Evolutionary conservation across 2,329 filamentous ascomycete genomes (phyloP).

Genomic region (Alternaria sp.): DNA sequence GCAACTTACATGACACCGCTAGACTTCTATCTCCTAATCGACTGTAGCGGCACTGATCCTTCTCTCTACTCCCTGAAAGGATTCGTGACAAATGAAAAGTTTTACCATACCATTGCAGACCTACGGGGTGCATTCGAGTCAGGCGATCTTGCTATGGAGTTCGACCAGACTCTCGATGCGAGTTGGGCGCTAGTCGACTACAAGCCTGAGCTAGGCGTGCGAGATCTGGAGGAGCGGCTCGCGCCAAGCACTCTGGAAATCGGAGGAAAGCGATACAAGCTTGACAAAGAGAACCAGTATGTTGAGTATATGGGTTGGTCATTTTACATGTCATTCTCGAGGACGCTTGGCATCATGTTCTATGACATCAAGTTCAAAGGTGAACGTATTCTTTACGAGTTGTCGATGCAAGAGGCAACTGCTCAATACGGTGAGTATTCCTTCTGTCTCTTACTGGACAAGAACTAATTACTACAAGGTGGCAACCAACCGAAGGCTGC

Average conservation of each 20-base stretch:
- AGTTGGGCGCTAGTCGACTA: slow-evolving; percentile 55
- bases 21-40: slow-evolving; percentile 55
- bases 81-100: slow-evolving; percentile 58
- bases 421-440: slow-evolving; percentile 55
- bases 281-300: slow-evolving; percentile 53
- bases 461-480: not conserved
- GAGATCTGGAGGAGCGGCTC: slow-evolving; percentile 53
- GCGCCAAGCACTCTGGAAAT: slow-evolving; percentile 49
- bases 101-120: slow-evolving; percentile 58
- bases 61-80: slow-evolving; percentile 52
- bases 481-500: slow-evolving; percentile 4
- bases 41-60: slow-evolving; percentile 54
- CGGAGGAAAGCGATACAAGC: slow-evolving; percentile 50
- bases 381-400: slow-evolving; percentile 62
- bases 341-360: slow-evolving; percentile 58
- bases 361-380: slow-evolving; percentile 63
- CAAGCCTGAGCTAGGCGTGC: slow-evolving; percentile 31
- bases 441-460: not conserved
- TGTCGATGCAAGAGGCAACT: slow-evolving; percentile 62
- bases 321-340: slow-evolving; percentile 60
- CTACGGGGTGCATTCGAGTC: slow-evolving; percentile 56
- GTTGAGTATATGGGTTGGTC: slow-evolving; percentile 58
- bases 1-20: slow-evolving; percentile 51
- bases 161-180: slow-evolving; percentile 55
- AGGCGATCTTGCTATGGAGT: slow-evolving; percentile 50